Evolutionary conservation across 805 yeast genomes (phyloP), one percentile per base, ranked within the genome.

Genomic region (Starmerella apis): DNA sequence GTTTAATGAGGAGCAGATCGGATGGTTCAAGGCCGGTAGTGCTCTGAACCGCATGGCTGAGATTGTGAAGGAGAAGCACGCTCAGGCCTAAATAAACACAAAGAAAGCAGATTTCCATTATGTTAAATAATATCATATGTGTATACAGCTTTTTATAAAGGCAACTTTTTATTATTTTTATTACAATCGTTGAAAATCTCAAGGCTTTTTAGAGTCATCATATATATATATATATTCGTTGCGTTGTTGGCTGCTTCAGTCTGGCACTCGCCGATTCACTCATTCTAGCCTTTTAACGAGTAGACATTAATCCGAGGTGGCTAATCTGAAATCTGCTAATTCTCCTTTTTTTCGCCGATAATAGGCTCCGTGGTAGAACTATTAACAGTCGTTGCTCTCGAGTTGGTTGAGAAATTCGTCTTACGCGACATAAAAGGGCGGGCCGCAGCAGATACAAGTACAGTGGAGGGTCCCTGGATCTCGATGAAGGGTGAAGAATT

Each of bases 21-120:
- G 86, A 70, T 90, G 97, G 97, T 90, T 90, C 84, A 90, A 86
- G 79, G 80, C 83, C 65, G 98, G 98, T 76, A 87, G 96, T 63
- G 98, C 98, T 70, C 82, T 92, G 75, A 92, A 92, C 86, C 86
- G 83, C 78, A 86, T 87, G 87, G 83, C 87, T 56, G 65, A 72
- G 59, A 47, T 52, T 46, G 61, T 55, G 41, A 49, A 48, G 54
- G 46, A 46, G 32, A 50, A 49, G 35, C 50, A 53, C 41, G 54
- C 52, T 22, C 49, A 44, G 51, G 46, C 46, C 30, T 43, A 30
- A 43, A 37, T 24, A 13, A 10, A 33, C 22, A 14, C 14, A 5
- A 10, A 33, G 35, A 37, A 31, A 49, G 46, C 19, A n/a, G n/a
- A n/a, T n/a, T n/a, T n/a, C n/a, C n/a, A n/a, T n/a, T n/a, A n/a